Conservation (phyloP, 805 yeast species). For the Sugiyamaella smithiae region DNA sequence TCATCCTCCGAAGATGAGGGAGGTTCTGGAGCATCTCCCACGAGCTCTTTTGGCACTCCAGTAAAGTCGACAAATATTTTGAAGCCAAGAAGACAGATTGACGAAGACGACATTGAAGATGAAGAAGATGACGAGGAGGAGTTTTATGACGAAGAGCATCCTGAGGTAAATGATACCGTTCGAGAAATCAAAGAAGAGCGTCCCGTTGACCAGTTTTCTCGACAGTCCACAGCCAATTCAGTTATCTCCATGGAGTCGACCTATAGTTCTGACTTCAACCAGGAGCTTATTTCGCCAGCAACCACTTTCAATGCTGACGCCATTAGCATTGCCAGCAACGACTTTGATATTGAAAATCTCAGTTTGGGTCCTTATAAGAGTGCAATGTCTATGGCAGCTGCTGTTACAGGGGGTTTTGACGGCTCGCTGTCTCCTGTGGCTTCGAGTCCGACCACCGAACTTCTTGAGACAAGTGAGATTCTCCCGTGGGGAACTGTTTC, state of each 20-base stretch:
- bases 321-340: neutral
- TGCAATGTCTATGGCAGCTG: constrained; percentile 22
- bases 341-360: constrained; percentile 7
- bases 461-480: constrained; percentile 8
- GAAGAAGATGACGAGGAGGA: constrained; percentile 4
- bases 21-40: neutral
- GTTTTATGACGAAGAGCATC: constrained; percentile 1
- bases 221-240: constrained; percentile 2
- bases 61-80: neutral
- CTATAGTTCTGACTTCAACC: constrained; percentile 1
- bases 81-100: constrained; percentile 1
- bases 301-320: neutral
- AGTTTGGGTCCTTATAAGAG: constrained; percentile 17
- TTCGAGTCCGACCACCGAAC: constrained; percentile 13
- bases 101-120: constrained; percentile 8
- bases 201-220: constrained; percentile 1
- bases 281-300: neutral
- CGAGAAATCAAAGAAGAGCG: neutral
- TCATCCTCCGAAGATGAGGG: neutral
- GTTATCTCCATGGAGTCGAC: neutral
- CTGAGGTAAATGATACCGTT: neutral
- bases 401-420: constrained; percentile 12
- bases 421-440: constrained; percentile 9
- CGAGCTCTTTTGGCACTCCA: neutral
- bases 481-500: constrained; percentile 20